Evolutionary conservation across 495 filamentous ascomycete genomes (phyloP).

Genomic region (Aspergillus biplanus): DNA sequence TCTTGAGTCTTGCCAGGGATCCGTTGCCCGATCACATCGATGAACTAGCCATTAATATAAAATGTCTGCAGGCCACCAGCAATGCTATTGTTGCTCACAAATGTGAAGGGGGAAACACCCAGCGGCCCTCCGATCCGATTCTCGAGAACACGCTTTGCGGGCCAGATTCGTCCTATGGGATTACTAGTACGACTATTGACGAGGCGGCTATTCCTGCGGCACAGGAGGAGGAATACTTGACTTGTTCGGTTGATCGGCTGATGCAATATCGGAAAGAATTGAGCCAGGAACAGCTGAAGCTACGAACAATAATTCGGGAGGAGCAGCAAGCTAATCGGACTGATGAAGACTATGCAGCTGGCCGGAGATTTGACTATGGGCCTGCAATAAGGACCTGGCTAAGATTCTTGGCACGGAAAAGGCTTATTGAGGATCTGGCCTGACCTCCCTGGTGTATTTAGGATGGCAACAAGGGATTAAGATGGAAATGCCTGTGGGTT

Average conservation of each 20-base stretch:
- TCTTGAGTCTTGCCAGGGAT: slow-evolving; percentile 58
- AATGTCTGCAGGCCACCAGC: slow-evolving; percentile 39
- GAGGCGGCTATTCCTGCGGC: slow-evolving; percentile 26
- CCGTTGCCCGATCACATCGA: slow-evolving; percentile 47
- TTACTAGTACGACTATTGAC: slow-evolving; percentile 42
- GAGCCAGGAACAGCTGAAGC: slow-evolving; percentile 34
- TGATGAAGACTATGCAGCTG: slow-evolving; percentile 51
- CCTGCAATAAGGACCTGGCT: slow-evolving; percentile 50
- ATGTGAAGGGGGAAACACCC: neutral
- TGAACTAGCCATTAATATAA: slow-evolving; percentile 52
- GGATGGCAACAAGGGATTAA: neutral
- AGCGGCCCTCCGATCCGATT: neutral
- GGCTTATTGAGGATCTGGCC: slow-evolving; percentile 33
- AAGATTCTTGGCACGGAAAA: slow-evolving; percentile 47
- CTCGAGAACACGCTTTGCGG: slow-evolving; percentile 34
- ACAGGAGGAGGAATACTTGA: slow-evolving; percentile 24
- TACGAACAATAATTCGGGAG: slow-evolving; percentile 46
- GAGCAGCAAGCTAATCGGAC: slow-evolving; percentile 43
- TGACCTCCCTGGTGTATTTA: neutral
- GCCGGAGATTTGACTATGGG: slow-evolving; percentile 52
- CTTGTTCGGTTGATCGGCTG: slow-evolving; percentile 32
- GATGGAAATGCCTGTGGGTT: too few relatives aligned
- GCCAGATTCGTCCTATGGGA: slow-evolving; percentile 36
- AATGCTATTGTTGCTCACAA: slow-evolving; percentile 31
- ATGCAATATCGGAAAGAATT: slow-evolving; percentile 33